These are phyloP conservation scores for Oenanthe sinensis DNA, from an alignment of 129 eudicot genomes.

Conservation along the genomic window DNA sequence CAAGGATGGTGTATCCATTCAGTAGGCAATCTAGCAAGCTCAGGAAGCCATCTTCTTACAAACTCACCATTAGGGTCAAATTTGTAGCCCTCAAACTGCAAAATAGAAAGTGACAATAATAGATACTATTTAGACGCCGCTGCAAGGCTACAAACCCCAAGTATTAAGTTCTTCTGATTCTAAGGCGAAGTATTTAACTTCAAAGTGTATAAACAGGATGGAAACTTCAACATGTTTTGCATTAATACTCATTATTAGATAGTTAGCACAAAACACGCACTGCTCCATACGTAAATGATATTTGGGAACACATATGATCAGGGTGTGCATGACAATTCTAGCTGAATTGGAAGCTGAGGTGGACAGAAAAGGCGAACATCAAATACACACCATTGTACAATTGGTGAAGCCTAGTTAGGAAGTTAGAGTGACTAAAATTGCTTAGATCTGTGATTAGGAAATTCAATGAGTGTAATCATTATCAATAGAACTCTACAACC, in stretches of 20 bases:
- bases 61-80: conserved; percentile 94
- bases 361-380: background rate
- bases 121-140: background rate
- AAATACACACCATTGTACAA: background rate
- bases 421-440: background rate
- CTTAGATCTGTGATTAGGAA: background rate
- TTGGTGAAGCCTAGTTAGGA: background rate
- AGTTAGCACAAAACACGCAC: background rate
- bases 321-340: background rate
- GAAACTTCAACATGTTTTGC: background rate
- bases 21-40: conserved; percentile 83
- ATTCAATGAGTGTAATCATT: background rate
- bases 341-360: background rate
- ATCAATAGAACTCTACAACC: background rate
- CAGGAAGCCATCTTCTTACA: conserved; percentile 94
- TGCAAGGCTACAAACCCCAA: background rate
- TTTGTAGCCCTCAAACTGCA: conserved; percentile 82
- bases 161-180: background rate
- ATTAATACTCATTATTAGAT: background rate
- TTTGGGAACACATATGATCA: background rate
- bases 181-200: background rate
- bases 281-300: background rate
- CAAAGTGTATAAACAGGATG: background rate
- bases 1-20: conserved; percentile 99
- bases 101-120: background rate